Evolutionary conservation across 345 rosid genomes (phyloP), one percentile per base, ranked within the genome.

Genomic region (Eucalyptus cloeziana): DNA sequence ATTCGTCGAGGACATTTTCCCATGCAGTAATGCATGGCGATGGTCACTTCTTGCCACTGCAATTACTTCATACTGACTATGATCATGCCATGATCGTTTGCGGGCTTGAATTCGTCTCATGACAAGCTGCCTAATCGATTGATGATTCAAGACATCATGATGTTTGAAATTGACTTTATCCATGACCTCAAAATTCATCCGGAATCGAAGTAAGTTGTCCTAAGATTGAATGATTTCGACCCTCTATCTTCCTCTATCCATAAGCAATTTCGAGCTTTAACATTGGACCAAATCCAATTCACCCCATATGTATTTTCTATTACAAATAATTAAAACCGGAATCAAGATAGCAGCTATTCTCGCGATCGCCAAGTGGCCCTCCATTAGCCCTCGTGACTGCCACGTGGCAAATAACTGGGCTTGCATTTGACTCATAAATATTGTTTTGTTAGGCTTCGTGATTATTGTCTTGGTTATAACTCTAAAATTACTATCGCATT

Each of bases 301-400:
- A 37, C 81, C 2, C 2, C 5, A 10, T 10, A 19, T 37, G 13
- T 37, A 19, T 33, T 33, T 10, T 19, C 81, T 37, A 19, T 19
- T 19, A 37, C 1, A 37, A 10, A 71, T 10, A 71, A 71, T 3
- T 10, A 71, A 71, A 71, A 37, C 7, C 0, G 1, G 24, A 40
- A 76, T 40, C 2, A 5, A 40, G 8, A 76, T 0, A 3, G 22
- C 0, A 5, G 27, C 43, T 8, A 10, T 44, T 40, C 45, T 40
- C 0, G 27, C 27, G 1, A 37, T 37, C 3, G 8, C 27, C 83
- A 76, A 0, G 8, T 40, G 8, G 47, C 45, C 5, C 13, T 71
- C 43, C 30, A 76, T 76, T 21, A 37, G 9, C 47, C 14, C 22
- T 1, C 2, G 1, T 1, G 3, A 67, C 2, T 13, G 33, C 11